Evolutionary conservation across 2,329 filamentous ascomycete species (phyloP).

Genomic region (Exophiala lecanii-corni): DNA sequence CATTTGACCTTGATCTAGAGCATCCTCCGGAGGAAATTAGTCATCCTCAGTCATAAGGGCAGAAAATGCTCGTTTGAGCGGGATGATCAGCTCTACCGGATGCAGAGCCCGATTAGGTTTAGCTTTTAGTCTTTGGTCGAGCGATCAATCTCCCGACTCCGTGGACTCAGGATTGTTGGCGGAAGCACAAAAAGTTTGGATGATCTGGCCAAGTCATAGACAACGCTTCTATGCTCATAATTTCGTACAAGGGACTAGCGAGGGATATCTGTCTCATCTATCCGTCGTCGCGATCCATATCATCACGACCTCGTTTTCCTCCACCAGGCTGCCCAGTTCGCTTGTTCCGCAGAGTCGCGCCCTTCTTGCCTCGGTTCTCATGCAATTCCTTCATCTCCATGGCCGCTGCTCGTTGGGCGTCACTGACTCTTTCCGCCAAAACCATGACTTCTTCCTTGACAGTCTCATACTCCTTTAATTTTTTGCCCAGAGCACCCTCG

Average conservation of each 20-base stretch:
- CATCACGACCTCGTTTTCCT: conserved; percentile 51
- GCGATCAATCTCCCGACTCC: no score
- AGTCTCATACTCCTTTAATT: conserved; percentile 63
- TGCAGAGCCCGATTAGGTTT: background rate
- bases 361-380: conserved; percentile 48
- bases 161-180: no score
- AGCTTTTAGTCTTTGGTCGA: no score
- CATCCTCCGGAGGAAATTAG: no score
- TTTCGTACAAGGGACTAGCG: no score
- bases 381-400: conserved; percentile 76
- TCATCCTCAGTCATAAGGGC: no score
- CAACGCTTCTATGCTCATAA: no score
- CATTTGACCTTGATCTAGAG: no score
- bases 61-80: no score
- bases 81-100: no score
- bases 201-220: no score
- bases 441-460: conserved; percentile 82
- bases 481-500: conserved; percentile 74
- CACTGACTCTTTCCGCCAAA: conserved; percentile 69
- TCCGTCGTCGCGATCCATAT: conserved; percentile 74
- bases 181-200: no score
- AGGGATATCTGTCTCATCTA: conserved; percentile 38
- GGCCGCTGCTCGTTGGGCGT: conserved; percentile 74
- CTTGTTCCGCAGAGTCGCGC: conserved; percentile 45
- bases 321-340: conserved; percentile 35